These are phyloP conservation scores for Miscanthus lutarioriparius DNA, from an alignment of 176 grass and related monocot genomes.

Conservation along the genomic window DNA sequence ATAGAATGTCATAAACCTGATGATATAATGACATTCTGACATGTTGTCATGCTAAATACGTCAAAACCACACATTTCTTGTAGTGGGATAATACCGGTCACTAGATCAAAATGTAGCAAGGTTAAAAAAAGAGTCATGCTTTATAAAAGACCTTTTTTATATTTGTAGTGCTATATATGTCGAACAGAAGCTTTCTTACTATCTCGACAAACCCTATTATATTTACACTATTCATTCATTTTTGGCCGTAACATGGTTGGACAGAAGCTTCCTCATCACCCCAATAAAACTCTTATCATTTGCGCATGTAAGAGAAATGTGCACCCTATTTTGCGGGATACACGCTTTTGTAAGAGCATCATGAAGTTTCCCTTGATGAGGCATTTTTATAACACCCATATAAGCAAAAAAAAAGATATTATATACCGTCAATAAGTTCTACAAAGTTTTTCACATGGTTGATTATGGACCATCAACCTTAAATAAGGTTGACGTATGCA, in stretches of 20 bases:
- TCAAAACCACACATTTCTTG: too few relatives aligned
- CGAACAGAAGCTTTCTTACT: not conserved
- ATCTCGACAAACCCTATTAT: not conserved
- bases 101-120: not conserved
- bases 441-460: too few relatives aligned
- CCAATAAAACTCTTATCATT: not conserved
- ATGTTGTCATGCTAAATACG: too few relatives aligned
- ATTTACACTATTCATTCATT: not conserved
- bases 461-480: too few relatives aligned
- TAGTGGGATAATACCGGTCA: too few relatives aligned
- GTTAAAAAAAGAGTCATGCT: not conserved
- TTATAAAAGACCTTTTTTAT: not conserved
- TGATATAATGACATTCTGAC: too few relatives aligned
- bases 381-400: not conserved
- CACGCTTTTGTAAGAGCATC: not conserved
- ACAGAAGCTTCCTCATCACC: not conserved
- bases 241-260: not conserved
- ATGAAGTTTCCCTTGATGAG: too few relatives aligned
- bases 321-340: not conserved
- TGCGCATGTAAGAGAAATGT: not conserved
- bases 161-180: not conserved
- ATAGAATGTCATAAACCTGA: too few relatives aligned
- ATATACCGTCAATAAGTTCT: too few relatives aligned
- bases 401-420: too few relatives aligned
- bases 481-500: too few relatives aligned